Evolutionary conservation across 305 asterid species (phyloP).

Genomic region (Fraxinus baroniana): DNA sequence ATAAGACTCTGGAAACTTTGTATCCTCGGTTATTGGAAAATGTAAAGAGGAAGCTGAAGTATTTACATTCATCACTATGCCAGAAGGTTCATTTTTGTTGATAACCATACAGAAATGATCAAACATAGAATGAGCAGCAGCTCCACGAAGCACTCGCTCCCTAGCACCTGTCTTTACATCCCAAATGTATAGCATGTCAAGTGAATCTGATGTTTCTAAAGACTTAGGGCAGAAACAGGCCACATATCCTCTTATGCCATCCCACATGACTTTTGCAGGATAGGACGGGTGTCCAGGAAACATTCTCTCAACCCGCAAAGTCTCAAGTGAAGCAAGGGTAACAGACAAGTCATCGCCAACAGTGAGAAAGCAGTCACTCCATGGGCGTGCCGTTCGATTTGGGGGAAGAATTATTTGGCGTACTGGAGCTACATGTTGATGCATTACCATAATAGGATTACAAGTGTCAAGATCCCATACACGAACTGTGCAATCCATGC

Average conservation of each 20-base stretch:
- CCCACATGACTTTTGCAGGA: slow-evolving; percentile 91
- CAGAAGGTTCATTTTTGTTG: slow-evolving; percentile 41
- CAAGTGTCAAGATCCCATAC: slow-evolving; percentile 91
- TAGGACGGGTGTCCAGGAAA: slow-evolving; percentile 84
- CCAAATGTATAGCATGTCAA: slow-evolving; percentile 87
- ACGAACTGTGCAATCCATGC: slow-evolving; percentile 89
- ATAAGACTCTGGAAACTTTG: slow-evolving; percentile 45
- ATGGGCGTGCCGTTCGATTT: slow-evolving; percentile 56
- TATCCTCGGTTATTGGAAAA: slow-evolving; percentile 56
- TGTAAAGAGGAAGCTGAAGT: slow-evolving; percentile 85
- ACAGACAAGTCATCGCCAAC: slow-evolving; percentile 81
- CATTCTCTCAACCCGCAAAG: slow-evolving; percentile 86
- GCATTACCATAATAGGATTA: slow-evolving; percentile 63
- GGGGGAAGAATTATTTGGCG: slow-evolving; percentile 91
- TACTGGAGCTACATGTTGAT: slow-evolving; percentile 93
- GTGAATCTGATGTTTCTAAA: slow-evolving; percentile 58
- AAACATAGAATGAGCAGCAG: slow-evolving; percentile 94
- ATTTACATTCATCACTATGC: slow-evolving; percentile 49
- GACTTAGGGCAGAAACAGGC: slow-evolving; percentile 84
- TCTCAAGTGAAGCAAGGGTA: slow-evolving; percentile 76
- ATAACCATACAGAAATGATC: slow-evolving; percentile 67
- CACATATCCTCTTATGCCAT: slow-evolving; percentile 77
- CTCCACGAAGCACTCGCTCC: slow-evolving; percentile 90
- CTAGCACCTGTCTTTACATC: slow-evolving; percentile 96
- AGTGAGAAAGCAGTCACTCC: slow-evolving; percentile 89